These are phyloP conservation scores for Zanthoxylum bungeanum DNA, from an alignment of 345 rosid species.

Conservation along the genomic window DNA sequence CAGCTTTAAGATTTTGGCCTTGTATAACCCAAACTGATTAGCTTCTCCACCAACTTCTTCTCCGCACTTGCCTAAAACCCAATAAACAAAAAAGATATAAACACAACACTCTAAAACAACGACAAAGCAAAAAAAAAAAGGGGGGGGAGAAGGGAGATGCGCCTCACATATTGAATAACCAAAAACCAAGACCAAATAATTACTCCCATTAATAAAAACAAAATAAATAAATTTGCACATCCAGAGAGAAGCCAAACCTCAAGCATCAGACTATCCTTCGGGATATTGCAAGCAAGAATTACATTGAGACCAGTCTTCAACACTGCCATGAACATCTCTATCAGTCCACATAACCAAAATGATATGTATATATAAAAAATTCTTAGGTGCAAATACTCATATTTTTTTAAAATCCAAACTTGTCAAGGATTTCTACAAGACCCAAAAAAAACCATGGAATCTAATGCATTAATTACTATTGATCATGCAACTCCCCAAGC, in stretches of 20 bases:
- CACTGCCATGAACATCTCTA: slow-evolving; percentile 38
- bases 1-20: slow-evolving; percentile 29
- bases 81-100: not conserved
- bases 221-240: not conserved
- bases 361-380: no score
- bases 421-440: no score
- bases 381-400: no score
- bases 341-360: not conserved
- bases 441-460: no score
- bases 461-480: no score
- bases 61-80: slow-evolving; percentile 69
- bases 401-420: no score
- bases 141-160: no score
- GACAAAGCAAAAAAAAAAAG: not conserved
- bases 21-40: slow-evolving; percentile 61
- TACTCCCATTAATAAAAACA: not conserved
- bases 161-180: not conserved
- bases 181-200: not conserved
- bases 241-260: slow-evolving; percentile 41
- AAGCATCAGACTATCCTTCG: slow-evolving; percentile 76
- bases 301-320: slow-evolving; percentile 79
- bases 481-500: no score
- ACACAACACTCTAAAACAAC: not conserved
- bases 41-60: slow-evolving; percentile 70
- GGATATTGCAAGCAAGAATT: slow-evolving; percentile 78